Conservation (phyloP, 2,329 filamentous ascomycete genomes). For the Byssothecium circinans region DNA sequence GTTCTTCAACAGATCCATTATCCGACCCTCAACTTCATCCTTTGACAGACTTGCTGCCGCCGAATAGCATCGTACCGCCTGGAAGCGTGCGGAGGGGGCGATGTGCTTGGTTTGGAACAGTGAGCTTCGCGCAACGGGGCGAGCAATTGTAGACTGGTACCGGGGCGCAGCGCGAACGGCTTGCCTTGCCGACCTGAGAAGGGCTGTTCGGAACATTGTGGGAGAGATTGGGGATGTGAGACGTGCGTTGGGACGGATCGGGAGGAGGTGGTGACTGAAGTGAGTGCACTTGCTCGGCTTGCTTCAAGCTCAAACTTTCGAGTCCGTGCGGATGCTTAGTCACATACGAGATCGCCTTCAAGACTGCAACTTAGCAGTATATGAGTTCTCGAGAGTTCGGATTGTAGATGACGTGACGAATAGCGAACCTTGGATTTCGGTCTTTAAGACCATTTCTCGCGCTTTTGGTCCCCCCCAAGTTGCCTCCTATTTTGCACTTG, state of each 20-base stretch:
- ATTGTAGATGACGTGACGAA: too few relatives aligned
- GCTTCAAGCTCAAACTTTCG: conserved; percentile 16
- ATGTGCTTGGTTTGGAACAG: conserved; percentile 64
- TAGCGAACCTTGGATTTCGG: too few relatives aligned
- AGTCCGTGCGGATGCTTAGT: conserved; percentile 11
- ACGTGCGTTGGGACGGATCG: conserved; percentile 24
- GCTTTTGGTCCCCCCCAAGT: background rate
- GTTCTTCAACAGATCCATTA: conserved; percentile 88
- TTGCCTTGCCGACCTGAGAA: conserved; percentile 73
- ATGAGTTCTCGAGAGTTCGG: too few relatives aligned
- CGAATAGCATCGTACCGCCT: conserved; percentile 81
- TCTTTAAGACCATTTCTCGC: too few relatives aligned
- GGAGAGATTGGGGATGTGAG: conserved; percentile 21
- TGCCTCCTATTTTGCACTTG: background rate
- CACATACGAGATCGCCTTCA: conserved; percentile 7
- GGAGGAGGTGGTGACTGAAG: conserved; percentile 27
- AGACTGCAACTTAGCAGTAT: too few relatives aligned
- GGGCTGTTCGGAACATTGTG: conserved; percentile 86
- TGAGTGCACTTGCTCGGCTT: conserved; percentile 23
- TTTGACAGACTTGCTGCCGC: conserved; percentile 76
- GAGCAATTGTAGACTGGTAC: conserved; percentile 55
- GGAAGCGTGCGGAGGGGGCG: conserved; percentile 64
- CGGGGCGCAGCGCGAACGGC: conserved; percentile 47
- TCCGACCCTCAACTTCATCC: conserved; percentile 86
- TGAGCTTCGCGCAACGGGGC: conserved; percentile 62